Evolutionary conservation across 2,329 filamentous ascomycete species (phyloP), one percentile per base, ranked within the genome.

Genomic region (Fusarium avenaceum): DNA sequence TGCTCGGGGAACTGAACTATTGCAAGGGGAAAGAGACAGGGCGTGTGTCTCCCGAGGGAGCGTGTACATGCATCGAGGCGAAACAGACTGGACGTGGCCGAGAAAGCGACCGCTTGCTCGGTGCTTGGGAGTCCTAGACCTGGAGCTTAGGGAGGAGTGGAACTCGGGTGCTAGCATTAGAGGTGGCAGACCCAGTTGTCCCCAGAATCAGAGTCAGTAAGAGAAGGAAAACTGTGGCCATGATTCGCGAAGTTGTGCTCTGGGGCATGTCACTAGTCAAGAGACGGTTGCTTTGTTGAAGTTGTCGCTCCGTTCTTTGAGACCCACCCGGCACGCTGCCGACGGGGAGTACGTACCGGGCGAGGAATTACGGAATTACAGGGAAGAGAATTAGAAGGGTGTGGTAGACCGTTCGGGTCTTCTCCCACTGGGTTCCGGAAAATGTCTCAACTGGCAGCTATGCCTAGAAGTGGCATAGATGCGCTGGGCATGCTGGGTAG

Each of bases 291-390:
- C 39, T 52, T 39, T 43, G 46, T 46, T 48, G 40, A 49, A 51
- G 61, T 45, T 61, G 48, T 66, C 45, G 46, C 51, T 45, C 35
- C 33, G 33, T 20, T 46, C 22, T 42, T 15, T 11, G 22, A 46
- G 63, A 66, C 64, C 69, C 66, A 55, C 67, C 50, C 67, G 67
- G 69, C 64, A 64, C 60, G 58, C 54, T 71, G 64, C 71, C 69
- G 67, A 65, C 61, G 52, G 55, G 55, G 32, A 39, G 26, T 45
- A 56, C 51, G 67, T 49, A 56, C 56, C 53, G 51, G 50, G 26
- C 33, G 8, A 35, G 15, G 33, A 35, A 35, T 35, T 17, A 15
- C 33, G 15, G 33, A 35, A 35, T 17, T 17, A 15, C 33, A 38
- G 33, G 33, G 17, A 38, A 17, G 50, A 40, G 35, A 50, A 39